Evolutionary conservation across 257 asterid species (phyloP).

Genomic region (Solanum chiquidenum): DNA sequence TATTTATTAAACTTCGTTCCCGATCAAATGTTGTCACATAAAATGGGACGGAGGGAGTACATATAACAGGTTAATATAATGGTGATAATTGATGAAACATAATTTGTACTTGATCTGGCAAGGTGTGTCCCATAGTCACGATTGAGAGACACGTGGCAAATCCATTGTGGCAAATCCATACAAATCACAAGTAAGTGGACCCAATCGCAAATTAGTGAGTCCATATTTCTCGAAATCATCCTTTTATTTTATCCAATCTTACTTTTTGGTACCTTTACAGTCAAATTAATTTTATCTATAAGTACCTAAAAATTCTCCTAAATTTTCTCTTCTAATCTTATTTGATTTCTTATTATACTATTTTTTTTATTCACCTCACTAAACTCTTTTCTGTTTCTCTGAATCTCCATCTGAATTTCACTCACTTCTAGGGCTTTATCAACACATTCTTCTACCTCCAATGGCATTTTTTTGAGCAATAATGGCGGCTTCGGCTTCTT

Average conservation of each 20-base stretch:
- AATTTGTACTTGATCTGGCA: neutral
- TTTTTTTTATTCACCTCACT: neutral
- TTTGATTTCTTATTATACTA: neutral
- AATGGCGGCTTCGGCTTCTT: slow-evolving; percentile 40
- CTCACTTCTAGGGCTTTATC: neutral
- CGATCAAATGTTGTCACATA: no score
- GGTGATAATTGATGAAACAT: no score
- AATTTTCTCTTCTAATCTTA: neutral
- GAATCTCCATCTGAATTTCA: neutral
- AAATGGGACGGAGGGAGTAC: no score
- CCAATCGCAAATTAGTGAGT: neutral
- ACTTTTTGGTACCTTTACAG: neutral
- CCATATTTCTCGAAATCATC: neutral
- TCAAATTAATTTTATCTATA: neutral
- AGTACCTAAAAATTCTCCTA: neutral
- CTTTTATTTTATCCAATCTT: neutral
- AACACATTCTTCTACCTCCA: neutral
- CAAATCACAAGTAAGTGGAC: neutral
- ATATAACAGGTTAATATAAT: no score
- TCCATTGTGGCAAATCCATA: neutral
- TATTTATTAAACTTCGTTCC: no score
- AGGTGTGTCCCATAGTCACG: neutral
- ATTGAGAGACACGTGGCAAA: neutral
- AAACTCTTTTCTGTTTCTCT: slow-evolving; percentile 7
- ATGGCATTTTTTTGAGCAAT: slow-evolving; percentile 18